These are phyloP conservation scores for Backusella parvicylindrica DNA, from an alignment of 192 early-diverging fungal genomes.

Conservation along the genomic window DNA sequence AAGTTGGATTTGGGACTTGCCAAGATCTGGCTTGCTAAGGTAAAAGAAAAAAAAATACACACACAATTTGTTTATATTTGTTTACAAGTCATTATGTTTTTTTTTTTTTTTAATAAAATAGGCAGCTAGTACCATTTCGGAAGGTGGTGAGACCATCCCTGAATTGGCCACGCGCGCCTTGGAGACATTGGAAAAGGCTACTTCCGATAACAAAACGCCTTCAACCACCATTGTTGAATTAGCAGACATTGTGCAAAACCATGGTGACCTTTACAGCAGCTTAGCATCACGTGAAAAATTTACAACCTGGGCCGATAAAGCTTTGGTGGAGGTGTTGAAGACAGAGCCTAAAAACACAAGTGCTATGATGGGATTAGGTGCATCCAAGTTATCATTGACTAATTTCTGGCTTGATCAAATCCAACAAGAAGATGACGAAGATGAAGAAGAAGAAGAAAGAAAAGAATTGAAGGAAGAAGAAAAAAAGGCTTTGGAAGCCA, in stretches of 20 bases:
- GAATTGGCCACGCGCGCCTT: slow-evolving; percentile 10
- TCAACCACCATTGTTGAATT: slow-evolving; percentile 4
- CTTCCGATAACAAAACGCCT: neutral
- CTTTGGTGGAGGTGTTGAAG: neutral
- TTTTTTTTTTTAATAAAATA: neutral
- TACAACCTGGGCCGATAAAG: slow-evolving; percentile 17
- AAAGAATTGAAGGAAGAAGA: slow-evolving; percentile 18
- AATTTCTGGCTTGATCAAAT: slow-evolving; percentile 29
- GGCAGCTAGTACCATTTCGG: slow-evolving; percentile 1
- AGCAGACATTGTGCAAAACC: slow-evolving; percentile 18
- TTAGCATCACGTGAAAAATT: slow-evolving; percentile 4
- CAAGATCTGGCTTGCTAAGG: slow-evolving; percentile 24
- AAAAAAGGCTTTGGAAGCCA: slow-evolving; percentile 25
- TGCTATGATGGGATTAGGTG: slow-evolving; percentile 19
- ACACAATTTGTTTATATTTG: neutral
- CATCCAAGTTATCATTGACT: slow-evolving; percentile 20
- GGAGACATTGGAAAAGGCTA: slow-evolving; percentile 5
- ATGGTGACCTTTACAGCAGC: slow-evolving; percentile 20
- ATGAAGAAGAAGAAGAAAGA: slow-evolving; percentile 14
- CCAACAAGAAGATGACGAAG: neutral
- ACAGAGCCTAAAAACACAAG: slow-evolving; percentile 7
- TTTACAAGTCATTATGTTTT: neutral
- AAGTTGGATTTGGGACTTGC: slow-evolving; percentile 4
- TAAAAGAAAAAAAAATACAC: no score
- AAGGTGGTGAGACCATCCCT: slow-evolving; percentile 3